A percentile compares a stretch with the other conserved stretches of the same genome.
phyloP scores from a whole-genome alignment of 257 asterid genomes.

The Coffea canephora region DNA sequence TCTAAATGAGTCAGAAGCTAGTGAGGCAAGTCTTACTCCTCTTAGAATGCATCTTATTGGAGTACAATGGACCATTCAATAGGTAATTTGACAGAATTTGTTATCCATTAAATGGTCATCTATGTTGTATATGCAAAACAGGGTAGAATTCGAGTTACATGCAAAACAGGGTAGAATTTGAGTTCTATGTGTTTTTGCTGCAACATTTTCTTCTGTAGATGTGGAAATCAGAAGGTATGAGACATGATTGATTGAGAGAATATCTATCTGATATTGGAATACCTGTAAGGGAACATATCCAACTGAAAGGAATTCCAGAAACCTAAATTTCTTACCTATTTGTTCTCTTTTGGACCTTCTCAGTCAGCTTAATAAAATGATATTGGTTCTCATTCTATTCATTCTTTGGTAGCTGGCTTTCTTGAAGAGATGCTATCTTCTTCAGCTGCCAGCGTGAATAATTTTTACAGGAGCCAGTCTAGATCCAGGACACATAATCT shows the following conservation, averaged over 20 bases:
- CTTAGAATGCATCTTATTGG: background rate
- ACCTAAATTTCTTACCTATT: background rate
- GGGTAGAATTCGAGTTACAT: background rate
- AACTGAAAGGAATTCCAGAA: background rate
- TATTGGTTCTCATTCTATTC: background rate
- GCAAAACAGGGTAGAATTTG: background rate
- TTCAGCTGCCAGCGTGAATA: background rate
- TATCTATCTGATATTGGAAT: background rate
- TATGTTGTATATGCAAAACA: background rate
- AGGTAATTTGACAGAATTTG: background rate
- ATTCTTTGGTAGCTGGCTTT: background rate
- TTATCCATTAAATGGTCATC: background rate
- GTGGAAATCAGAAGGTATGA: background rate
- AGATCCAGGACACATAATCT: no score
- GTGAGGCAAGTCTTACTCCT: constrained; percentile 7
- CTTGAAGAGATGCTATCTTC: background rate
- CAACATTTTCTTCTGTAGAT: background rate
- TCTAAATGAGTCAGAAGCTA: constrained; percentile 36
- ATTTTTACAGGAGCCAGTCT: no score
- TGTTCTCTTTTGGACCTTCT: background rate
- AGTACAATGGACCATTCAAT: background rate
- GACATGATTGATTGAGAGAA: background rate
- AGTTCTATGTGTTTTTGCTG: background rate
- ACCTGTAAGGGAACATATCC: background rate
- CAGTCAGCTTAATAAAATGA: background rate